Conservation (phyloP, 306 rosid species). For the Lathyrus oleraceus region DNA sequence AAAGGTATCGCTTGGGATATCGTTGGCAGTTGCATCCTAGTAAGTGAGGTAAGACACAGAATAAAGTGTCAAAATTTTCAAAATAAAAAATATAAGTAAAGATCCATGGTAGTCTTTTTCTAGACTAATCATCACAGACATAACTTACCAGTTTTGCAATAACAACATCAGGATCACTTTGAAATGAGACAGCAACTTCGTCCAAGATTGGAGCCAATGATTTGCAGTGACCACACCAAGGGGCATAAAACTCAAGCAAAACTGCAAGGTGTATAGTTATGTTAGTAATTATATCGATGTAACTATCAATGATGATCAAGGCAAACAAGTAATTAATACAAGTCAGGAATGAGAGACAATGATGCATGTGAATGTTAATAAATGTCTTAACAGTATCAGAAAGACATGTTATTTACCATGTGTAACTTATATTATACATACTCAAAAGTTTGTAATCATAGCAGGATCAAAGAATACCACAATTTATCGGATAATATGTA, state of each 20-base stretch:
- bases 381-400: neutral
- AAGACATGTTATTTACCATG: neutral
- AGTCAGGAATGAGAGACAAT: neutral
- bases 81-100: neutral
- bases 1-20: constrained; percentile 57
- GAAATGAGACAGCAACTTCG: constrained; percentile 77
- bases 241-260: constrained; percentile 88
- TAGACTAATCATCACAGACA: neutral
- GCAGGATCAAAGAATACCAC: too few relatives aligned
- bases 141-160: constrained; percentile 84
- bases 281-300: constrained; percentile 11
- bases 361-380: neutral
- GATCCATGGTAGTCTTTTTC: neutral
- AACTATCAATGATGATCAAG: constrained; percentile 5
- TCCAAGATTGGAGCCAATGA: constrained; percentile 86
- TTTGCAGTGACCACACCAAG: constrained; percentile 98
- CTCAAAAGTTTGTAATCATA: neutral
- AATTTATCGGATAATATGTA: constrained; percentile 2
- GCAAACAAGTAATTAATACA: neutral
- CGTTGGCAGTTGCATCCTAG: constrained; percentile 93
- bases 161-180: constrained; percentile 62
- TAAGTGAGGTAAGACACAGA: constrained; percentile 17
- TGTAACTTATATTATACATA: neutral
- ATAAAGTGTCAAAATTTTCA: neutral
- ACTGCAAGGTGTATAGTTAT: constrained; percentile 49